Evolutionary conservation across 2,329 filamentous ascomycete species (phyloP), one percentile per base, ranked within the genome.

Genomic region (Mariannaea elegans): DNA sequence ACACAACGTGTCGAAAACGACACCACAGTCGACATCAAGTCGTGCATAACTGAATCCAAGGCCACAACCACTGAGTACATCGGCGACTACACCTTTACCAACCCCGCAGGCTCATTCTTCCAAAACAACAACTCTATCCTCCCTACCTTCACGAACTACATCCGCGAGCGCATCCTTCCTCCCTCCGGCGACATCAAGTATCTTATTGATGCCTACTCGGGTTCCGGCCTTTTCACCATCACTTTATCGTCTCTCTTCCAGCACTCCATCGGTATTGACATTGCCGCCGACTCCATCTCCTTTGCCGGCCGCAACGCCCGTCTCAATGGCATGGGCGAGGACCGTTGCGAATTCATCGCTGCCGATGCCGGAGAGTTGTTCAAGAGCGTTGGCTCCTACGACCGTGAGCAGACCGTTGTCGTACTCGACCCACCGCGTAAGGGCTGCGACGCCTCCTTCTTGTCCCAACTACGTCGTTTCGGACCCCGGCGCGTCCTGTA

Each of bases 91-190:
- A 82, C 89, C 72, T 97, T 99, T 80, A 89, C 89, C 75, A 98
- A 97, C 80, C 92, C 91, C 3, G 95, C 95, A 10, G 94, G 94
- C 60, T 88, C 92, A 51, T 99, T 99, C 81, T 99, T 99, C 86
- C 95, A 99, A 75, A 99, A 99, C 84, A 99, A 99, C 85, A 98
- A 98, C 82, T 96, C 93, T 55, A 98, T 99, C 77, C 89, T 99
- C 21, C 88, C 92, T 27, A 79, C 82, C 14, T 97, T 98, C 78
- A 97, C 93, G 13, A 84, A 87, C 66, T 97, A 96, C 80, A 92
- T 98, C 74, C 91, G 93, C 63, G 83, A 90, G 34, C 86, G 90
- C 76, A 91, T 94, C 71, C 82, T 94, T 2, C 89, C 88, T 0
- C 78, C 83, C 3, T 56, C 70, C 31, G 69, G 74, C 49, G 69